Evolutionary conservation across 495 filamentous ascomycete species (phyloP), one percentile per base, ranked within the genome.

Genomic region (Tricharina praecox): DNA sequence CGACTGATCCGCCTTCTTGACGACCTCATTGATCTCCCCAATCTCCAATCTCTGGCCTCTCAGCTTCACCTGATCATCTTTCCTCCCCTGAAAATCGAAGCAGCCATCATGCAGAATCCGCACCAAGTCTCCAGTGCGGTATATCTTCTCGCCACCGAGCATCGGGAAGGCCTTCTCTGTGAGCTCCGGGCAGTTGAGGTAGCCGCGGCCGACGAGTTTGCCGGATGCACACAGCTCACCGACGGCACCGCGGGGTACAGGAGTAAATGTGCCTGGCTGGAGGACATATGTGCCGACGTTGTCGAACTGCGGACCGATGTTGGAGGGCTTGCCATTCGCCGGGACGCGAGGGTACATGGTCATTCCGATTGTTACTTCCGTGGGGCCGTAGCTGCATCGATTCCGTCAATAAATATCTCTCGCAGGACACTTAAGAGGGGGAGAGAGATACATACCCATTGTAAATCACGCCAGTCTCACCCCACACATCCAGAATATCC

Each of bases 141-240:
- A 92, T 2, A 83, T 66, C 20, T 73, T 64, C 42, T 69, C 66
- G 3, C 62, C 63, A 9, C 64, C 34, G 3, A 84, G 56, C 0
- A 59, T 66, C 0, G 77, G 78, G 51, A 85, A 85, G 28, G 69
- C 67, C 49, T 81, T 72, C 1, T 59, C 37, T 0, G 79, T 83
- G 21, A 84, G 66, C 24, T 85, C 75, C 2, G 75, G 70, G 3
- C 84, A 71, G 34, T 87, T 87, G 32, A 90, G 68, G 53, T 95
- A 95, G 0, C 86, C 87, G 53, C 79, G 85, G 4, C 80, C 87
- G 25, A 95, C 85, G 3, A 95, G 68, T 48, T 77, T 80, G 0
- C 87, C 87, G 3, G 80, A 81, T 24, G 93, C 76, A 54, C 85
- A 93, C 3, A 95, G 73, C 58, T 95, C 87, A 18, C 87, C 87